Percentiles rank a stretch among this genome's conserved stretches.
Conservation (phyloP, 352 stramenopile species). For the Phytophthora pseudosyringae region DNA sequence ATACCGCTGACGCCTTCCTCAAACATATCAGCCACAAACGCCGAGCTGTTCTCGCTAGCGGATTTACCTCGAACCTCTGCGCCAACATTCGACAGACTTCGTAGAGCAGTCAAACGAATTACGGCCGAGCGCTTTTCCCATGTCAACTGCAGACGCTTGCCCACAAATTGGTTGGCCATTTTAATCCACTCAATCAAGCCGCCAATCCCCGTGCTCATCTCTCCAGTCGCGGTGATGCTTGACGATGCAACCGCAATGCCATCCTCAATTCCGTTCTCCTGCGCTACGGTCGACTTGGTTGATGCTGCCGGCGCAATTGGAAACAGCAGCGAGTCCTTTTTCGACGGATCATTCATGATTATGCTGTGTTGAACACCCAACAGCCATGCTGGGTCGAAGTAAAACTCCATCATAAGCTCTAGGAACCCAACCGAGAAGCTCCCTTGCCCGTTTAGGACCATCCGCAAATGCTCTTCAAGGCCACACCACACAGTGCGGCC, state of each 20-base stretch:
- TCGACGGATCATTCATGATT: slow-evolving; percentile 85
- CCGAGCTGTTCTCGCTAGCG: slow-evolving; percentile 5
- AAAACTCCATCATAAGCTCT: slow-evolving; percentile 89
- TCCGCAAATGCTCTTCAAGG: slow-evolving; percentile 77
- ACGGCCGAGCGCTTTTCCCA: slow-evolving; percentile 81
- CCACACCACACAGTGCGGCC: slow-evolving; percentile 84
- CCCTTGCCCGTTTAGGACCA: slow-evolving; percentile 75
- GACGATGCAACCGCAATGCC: slow-evolving; percentile 41
- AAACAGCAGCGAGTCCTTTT: slow-evolving; percentile 76
- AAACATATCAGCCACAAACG: slow-evolving; percentile 57
- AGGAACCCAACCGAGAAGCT: slow-evolving; percentile 74
- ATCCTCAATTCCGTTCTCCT: slow-evolving; percentile 63
- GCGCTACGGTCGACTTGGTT: slow-evolving; percentile 36
- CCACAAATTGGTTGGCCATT: slow-evolving; percentile 62
- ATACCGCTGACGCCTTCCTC: slow-evolving; percentile 67
- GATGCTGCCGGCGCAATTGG: slow-evolving; percentile 52
- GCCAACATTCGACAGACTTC: slow-evolving; percentile 58
- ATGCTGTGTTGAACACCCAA: slow-evolving; percentile 81
- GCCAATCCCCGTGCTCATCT: slow-evolving; percentile 37
- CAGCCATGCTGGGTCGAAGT: slow-evolving; percentile 68
- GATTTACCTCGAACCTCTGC: slow-evolving; percentile 3
- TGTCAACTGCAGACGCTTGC: slow-evolving; percentile 68
- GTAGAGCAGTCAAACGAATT: slow-evolving; percentile 66
- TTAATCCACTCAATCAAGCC: slow-evolving; percentile 77
- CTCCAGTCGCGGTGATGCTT: slow-evolving; percentile 20